These are phyloP conservation scores for Verbena officinalis DNA, from an alignment of 257 asterid genomes.

Conservation along the genomic window DNA sequence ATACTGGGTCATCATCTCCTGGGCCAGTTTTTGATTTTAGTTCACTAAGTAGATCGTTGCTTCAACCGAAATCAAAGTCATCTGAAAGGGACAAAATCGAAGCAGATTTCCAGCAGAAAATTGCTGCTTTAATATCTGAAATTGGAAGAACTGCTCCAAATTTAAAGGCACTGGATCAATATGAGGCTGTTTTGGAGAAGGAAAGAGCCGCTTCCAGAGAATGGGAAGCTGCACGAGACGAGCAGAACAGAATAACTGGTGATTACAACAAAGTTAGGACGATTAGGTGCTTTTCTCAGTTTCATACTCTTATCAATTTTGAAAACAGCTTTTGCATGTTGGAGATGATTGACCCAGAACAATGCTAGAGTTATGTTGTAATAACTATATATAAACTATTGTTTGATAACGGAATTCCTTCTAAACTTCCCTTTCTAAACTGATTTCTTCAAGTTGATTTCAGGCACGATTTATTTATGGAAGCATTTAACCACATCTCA, in stretches of 20 bases:
- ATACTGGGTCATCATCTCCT: constrained; percentile 49
- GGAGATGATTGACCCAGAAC: constrained; percentile 13
- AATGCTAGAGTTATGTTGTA: constrained; percentile 7
- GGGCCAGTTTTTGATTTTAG: constrained; percentile 82
- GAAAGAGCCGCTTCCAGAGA: constrained; percentile 76
- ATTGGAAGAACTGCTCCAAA: constrained; percentile 94
- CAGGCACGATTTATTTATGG: constrained; percentile 88
- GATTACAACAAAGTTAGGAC: constrained; percentile 73
- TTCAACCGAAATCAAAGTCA: constrained; percentile 71
- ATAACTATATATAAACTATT: not conserved
- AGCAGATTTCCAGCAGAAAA: constrained; percentile 78
- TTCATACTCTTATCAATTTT: too few species aligned
- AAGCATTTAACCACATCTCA: constrained; percentile 85
- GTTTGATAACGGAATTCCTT: not conserved
- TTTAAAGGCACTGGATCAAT: constrained; percentile 91
- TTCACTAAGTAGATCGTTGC: constrained; percentile 63
- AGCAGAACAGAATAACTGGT: constrained; percentile 70
- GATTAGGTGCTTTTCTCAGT: constrained; percentile 51
- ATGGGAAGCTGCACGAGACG: constrained; percentile 92
- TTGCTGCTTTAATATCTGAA: constrained; percentile 64
- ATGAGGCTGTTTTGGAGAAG: constrained; percentile 80
- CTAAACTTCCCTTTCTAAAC: constrained; percentile 8
- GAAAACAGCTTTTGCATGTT: not conserved
- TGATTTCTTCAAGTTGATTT: constrained; percentile 32
- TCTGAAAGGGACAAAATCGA: constrained; percentile 90